These are phyloP conservation scores for Apiotrichum siamense DNA, from an alignment of 1,284 basidiomycete species.

Conservation along the genomic window DNA sequence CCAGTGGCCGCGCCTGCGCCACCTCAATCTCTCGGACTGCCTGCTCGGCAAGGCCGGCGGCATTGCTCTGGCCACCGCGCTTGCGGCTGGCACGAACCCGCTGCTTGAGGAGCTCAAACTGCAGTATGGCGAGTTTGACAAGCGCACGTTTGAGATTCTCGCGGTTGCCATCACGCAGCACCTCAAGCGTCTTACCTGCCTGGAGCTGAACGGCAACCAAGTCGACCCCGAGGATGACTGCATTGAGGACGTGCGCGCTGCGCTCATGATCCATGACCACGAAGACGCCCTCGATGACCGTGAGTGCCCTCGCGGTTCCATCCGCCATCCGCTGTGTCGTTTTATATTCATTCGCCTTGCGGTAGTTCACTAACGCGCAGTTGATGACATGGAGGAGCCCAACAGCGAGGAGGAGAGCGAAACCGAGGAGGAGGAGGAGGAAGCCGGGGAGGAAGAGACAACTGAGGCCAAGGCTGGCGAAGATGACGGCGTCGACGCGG, in stretches of 20 bases:
- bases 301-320: slow-evolving; percentile 32
- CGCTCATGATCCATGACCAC: slow-evolving; percentile 66
- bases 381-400: slow-evolving; percentile 62
- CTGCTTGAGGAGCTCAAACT: slow-evolving; percentile 70
- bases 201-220: slow-evolving; percentile 87
- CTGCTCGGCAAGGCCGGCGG: slow-evolving; percentile 63
- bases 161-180: slow-evolving; percentile 60
- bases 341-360: background rate
- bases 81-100: slow-evolving; percentile 59
- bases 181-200: slow-evolving; percentile 55
- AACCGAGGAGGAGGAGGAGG: slow-evolving; percentile 48
- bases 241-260: slow-evolving; percentile 59
- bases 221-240: slow-evolving; percentile 73
- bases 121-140: slow-evolving; percentile 85
- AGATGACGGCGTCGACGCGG: slow-evolving; percentile 34
- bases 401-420: slow-evolving; percentile 52
- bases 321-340: too few relatives aligned
- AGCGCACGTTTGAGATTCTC: slow-evolving; percentile 61
- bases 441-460: slow-evolving; percentile 36
- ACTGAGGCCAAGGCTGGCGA: slow-evolving; percentile 45
- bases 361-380: slow-evolving; percentile 22
- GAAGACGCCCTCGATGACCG: slow-evolving; percentile 72
- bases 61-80: slow-evolving; percentile 59
- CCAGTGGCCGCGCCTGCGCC: slow-evolving; percentile 65
- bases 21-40: slow-evolving; percentile 88